phyloP scores from a whole-genome alignment of 768 basidiomycete genomes.

The Candolleomyces eurysporus region DNA sequence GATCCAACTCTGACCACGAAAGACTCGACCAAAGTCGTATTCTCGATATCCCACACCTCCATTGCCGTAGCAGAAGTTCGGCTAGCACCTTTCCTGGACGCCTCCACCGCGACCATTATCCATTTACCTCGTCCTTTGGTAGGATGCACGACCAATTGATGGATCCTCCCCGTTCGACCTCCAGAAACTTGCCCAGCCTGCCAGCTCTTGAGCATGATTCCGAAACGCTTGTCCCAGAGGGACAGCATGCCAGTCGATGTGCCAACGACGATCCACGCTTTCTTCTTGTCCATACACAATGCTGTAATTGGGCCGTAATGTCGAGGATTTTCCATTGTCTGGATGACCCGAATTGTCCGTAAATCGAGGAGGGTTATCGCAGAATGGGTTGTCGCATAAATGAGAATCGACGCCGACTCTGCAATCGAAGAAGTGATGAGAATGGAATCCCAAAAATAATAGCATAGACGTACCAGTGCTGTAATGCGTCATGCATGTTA shows the following conservation, averaged over 20 bases:
- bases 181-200: constrained; percentile 48
- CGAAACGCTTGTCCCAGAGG: constrained; percentile 96
- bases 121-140: constrained; percentile 83
- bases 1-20: constrained; percentile 59
- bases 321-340: constrained; percentile 79
- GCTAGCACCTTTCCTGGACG: constrained; percentile 41
- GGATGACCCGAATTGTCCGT: constrained; percentile 75
- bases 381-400: too few species aligned
- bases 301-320: constrained; percentile 86
- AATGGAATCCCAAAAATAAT: not conserved
- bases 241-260: constrained; percentile 83
- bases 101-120: constrained; percentile 82
- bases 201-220: constrained; percentile 87
- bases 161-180: constrained; percentile 56
- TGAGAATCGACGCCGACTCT: constrained; percentile 57
- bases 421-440: not conserved
- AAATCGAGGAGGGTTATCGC: constrained; percentile 71
- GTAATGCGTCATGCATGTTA: constrained; percentile 81
- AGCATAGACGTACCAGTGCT: constrained; percentile 9
- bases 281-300: constrained; percentile 79
- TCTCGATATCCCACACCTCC: constrained; percentile 94
- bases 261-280: constrained; percentile 86
- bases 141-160: constrained; percentile 81
- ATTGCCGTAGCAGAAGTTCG: constrained; percentile 52
- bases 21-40: constrained; percentile 73